These are phyloP conservation scores for Lepraria neglecta DNA, from an alignment of 495 filamentous ascomycete genomes.

Conservation along the genomic window DNA sequence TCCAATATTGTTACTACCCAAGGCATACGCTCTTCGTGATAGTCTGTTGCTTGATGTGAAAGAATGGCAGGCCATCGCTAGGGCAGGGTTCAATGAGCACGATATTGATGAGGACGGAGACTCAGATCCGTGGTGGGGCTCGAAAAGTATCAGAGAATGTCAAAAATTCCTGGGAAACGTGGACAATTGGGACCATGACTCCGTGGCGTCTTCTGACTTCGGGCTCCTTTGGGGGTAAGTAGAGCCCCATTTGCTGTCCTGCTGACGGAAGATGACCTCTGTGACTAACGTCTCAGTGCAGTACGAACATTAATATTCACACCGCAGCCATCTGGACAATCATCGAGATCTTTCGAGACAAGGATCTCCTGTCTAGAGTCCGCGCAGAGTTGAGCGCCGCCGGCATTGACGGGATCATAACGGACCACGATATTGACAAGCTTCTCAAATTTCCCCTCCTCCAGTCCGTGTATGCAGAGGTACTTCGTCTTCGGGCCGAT, in stretches of 20 bases:
- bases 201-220: constrained; percentile 22
- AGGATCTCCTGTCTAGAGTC: constrained; percentile 18
- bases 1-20: constrained; percentile 18
- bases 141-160: constrained; percentile 16
- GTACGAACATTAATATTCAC: constrained; percentile 16
- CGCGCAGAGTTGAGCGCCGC: constrained; percentile 10
- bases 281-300: background rate
- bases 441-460: constrained; percentile 22
- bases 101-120: constrained; percentile 20
- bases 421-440: constrained; percentile 14
- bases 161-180: constrained; percentile 17
- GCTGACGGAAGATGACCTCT: background rate
- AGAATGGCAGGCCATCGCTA: constrained; percentile 21
- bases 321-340: constrained; percentile 21
- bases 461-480: constrained; percentile 23
- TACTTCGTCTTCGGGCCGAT: constrained; percentile 24
- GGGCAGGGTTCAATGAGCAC: constrained; percentile 15
- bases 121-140: constrained; percentile 24
- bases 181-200: constrained; percentile 20
- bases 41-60: constrained; percentile 11
- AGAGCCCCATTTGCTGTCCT: background rate
- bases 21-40: constrained; percentile 9
- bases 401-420: background rate
- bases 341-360: constrained; percentile 22
- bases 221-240: constrained; percentile 26